Conservation (phyloP, 2,329 filamentous ascomycete genomes). For the Fusarium nodosum region DNA sequence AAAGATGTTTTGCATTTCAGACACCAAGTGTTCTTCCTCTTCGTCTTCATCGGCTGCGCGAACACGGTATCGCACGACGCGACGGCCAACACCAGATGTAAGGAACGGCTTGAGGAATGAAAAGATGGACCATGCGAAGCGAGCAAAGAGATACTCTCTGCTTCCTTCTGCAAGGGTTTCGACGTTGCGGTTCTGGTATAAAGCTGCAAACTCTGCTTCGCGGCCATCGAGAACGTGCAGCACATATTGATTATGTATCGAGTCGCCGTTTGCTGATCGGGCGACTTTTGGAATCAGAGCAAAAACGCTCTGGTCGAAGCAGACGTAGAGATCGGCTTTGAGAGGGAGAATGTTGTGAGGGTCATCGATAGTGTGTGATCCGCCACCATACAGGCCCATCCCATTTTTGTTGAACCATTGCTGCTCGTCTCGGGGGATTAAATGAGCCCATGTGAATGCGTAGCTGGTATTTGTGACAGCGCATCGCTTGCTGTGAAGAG, state of each 20-base stretch:
- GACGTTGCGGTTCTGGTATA: conserved; percentile 31
- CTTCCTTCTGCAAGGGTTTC: conserved; percentile 28
- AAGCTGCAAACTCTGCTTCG: conserved; percentile 36
- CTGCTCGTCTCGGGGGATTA: conserved; percentile 37
- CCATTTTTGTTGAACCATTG: conserved; percentile 42
- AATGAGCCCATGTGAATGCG: conserved; percentile 38
- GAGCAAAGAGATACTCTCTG: conserved; percentile 28
- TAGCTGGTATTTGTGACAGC: conserved; percentile 42
- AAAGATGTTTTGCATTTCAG: conserved; percentile 38
- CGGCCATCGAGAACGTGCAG: conserved; percentile 24
- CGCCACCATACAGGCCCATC: conserved; percentile 38
- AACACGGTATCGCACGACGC: conserved; percentile 22
- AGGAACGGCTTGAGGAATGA: conserved; percentile 33
- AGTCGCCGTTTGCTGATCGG: not conserved
- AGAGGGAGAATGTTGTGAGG: conserved; percentile 37
- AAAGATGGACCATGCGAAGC: conserved; percentile 38
- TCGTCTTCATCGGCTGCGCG: conserved; percentile 17
- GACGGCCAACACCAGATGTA: conserved; percentile 28
- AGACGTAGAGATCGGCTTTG: conserved; percentile 40
- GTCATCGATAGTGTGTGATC: conserved; percentile 36
- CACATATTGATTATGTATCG: conserved; percentile 17
- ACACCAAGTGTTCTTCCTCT: conserved; percentile 24
- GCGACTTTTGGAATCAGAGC: conserved; percentile 28
- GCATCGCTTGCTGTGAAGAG: conserved; percentile 22
- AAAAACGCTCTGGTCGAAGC: conserved; percentile 41